Conservation (phyloP, 1,284 basidiomycete genomes). For the Macrocystidia cucumis region DNA sequence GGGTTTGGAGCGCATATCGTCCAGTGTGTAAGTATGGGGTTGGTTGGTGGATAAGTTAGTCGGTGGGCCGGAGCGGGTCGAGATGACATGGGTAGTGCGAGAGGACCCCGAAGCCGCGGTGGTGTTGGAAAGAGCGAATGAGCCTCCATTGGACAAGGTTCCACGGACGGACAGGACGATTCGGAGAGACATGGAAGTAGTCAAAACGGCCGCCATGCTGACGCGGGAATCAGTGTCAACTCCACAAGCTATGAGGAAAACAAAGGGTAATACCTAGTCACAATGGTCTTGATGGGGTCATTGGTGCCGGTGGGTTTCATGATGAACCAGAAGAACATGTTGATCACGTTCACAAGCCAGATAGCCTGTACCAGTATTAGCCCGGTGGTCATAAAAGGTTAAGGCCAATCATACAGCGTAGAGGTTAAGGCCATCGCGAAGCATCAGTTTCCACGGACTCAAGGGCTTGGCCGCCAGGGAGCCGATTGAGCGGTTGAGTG, state of each 20-base stretch:
- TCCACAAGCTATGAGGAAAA: not conserved
- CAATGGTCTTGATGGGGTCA: conserved; percentile 73
- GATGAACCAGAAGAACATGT: conserved; percentile 78
- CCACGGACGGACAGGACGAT: conserved; percentile 76
- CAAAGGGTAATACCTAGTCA: conserved; percentile 39
- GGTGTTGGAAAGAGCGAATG: conserved; percentile 51
- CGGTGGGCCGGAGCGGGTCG: conserved; percentile 34
- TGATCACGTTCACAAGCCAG: conserved; percentile 69
- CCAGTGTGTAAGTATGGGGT: conserved; percentile 56
- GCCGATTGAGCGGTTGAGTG: conserved; percentile 52
- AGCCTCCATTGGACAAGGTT: conserved; percentile 57
- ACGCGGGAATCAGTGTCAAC: conserved; percentile 1
- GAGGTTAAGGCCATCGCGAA: conserved; percentile 77
- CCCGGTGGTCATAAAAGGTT: not conserved
- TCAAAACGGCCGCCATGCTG: conserved; percentile 75
- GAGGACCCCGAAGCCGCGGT: conserved; percentile 31
- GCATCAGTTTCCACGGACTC: conserved; percentile 74
- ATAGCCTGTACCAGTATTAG: conserved; percentile 36
- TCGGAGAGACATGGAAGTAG: conserved; percentile 76
- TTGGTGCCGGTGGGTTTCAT: conserved; percentile 48
- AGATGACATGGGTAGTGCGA: conserved; percentile 41
- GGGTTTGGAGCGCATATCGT: conserved; percentile 50
- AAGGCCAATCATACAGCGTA: conserved; percentile 48
- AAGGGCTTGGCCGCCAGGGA: conserved; percentile 54
- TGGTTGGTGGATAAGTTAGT: conserved; percentile 26